Evolutionary conservation across 495 filamentous ascomycete genomes (phyloP), one percentile per base, ranked within the genome.

Genomic region (Penicilliopsis zonata): DNA sequence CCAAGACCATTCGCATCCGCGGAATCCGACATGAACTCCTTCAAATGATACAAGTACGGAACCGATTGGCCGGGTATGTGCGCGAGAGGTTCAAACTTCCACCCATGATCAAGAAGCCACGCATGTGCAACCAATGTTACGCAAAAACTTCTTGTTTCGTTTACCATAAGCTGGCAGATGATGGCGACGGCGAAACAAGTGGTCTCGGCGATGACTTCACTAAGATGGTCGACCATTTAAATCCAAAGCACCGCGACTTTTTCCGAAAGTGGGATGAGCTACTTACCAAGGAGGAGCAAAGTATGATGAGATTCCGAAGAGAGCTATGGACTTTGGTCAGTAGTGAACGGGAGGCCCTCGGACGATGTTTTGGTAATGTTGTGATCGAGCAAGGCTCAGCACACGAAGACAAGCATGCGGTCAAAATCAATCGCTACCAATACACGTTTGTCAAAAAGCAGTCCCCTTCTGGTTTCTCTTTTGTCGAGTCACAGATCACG

Each of bases 251-350:
- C 50, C 68, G 69, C 34, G 71, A 75, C 8, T 98, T 96, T 46
- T 94, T 98, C 48, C 64, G 77, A 24, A 94, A 88, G 49, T 98
- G 90, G 90, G 88, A 98, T 52, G 67, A 76, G 26, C 69, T 98
- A 4, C 62, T 98, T 9, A 94, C 87, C 1, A 93, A 90, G 49
- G 90, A 98, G 53, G 90, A 98, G 50, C 82, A 74, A 38, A 84
- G 87, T 46, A 69, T 79, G 38, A 77, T 86, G 42, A 85, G 79
- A 44, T 73, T 90, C 41, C 74, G 80, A 31, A 67, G 82, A 37
- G 90, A 98, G 50, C 69, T 98, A 1, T 98, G 90, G 90, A 94
- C 87, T 9, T 82, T 98, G 75, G 49, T 83, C 17, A 94, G 88
- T 53, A 71, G 68, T 2, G 86, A 95, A 52, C 77, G 90, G 21